Evolutionary conservation across 371 early-diverging fungal species (phyloP), one percentile per base, ranked within the genome.

Genomic region (Mortierella sp.): DNA sequence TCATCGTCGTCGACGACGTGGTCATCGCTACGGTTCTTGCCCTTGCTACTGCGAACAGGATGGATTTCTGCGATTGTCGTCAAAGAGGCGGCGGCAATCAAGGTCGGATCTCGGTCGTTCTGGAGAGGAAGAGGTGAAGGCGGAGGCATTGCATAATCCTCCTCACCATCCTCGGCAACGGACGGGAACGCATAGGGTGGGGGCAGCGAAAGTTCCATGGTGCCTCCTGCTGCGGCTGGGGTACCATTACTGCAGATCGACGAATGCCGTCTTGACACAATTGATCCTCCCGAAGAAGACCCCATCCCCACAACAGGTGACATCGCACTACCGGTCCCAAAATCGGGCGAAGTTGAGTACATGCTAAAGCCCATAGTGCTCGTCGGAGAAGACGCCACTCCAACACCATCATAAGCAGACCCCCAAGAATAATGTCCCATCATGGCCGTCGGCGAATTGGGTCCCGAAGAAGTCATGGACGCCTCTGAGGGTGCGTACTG

Each of bases 161-260:
- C 68, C 42, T 65, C 68, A 2, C 42, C 68, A 50, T 50, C 16
- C 68, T 65, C 68, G 0, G 68, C 38, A 19, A 60, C 19, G 38
- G 60, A 31, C 26, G 80, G 75, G 24, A 75, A 47, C 0, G 57
- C 55, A 57, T 76, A 76, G 3, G 73, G 80, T 0, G 81, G 81
- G 26, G 74, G 81, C 50, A 70, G 24, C 8, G 70, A 48, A 14
- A 44, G n/a, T 16, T 44, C 58, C 34, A 50, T 70, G 6, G 71
- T 48, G 8, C 44, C 24, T 31, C 19, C 70, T 19, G 71, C 19
- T 19, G 31, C 1, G 16, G 63, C 16, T 16, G 63, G 6, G 7
- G 34, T 16, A 31, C 34, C 26, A 34, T 34, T 31, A 57, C 42
- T 11, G 9, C 16, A 14, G 42, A 34, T 38, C 10, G 75, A 60